Evolutionary conservation across 1,139 yeast genomes (phyloP).

Genomic region (Saccharomyces hybrid): DNA sequence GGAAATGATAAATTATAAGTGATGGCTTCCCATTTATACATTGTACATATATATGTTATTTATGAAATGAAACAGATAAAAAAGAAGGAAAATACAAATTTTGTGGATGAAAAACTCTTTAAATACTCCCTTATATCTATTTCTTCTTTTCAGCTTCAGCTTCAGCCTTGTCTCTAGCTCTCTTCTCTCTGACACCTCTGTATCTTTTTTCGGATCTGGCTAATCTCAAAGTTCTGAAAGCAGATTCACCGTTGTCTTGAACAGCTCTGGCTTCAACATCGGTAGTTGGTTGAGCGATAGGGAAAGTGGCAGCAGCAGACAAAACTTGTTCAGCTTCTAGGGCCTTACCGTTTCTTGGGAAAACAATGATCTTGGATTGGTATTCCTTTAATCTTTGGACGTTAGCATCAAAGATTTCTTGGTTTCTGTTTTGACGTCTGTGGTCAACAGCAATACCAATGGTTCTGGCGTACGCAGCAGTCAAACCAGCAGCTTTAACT

Average conservation of each 20-base stretch:
- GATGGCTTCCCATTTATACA: slow-evolving; percentile 30
- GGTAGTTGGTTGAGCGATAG: slow-evolving; percentile 70
- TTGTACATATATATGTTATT: slow-evolving; percentile 18
- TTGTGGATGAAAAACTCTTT: slow-evolving; percentile 5
- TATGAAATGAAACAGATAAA: slow-evolving; percentile 11
- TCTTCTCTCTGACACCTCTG: slow-evolving; percentile 95
- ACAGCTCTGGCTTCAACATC: slow-evolving; percentile 89
- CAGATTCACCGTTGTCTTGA: slow-evolving; percentile 65
- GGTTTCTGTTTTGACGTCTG: slow-evolving; percentile 99
- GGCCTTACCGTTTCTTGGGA: slow-evolving; percentile 82
- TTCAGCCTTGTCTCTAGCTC: slow-evolving; percentile 94
- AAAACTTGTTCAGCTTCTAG: slow-evolving; percentile 72
- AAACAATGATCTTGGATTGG: slow-evolving; percentile 90
- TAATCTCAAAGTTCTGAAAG: slow-evolving; percentile 90
- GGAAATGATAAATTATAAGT: slow-evolving; percentile 17
- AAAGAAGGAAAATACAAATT: slow-evolving; percentile 9
- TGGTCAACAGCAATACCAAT: slow-evolving; percentile 98
- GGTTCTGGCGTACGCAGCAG: slow-evolving; percentile 95
- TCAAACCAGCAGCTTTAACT: slow-evolving; percentile 95
- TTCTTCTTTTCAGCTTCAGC: slow-evolving; percentile 99
- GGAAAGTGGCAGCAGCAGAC: slow-evolving; percentile 79
- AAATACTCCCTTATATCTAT: slow-evolving; percentile 92
- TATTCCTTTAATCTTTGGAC: slow-evolving; percentile 96
- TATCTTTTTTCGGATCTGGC: slow-evolving; percentile 92
- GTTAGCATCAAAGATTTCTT: slow-evolving; percentile 90